Conservation (phyloP, 2,329 filamentous ascomycete species). For the Hawksworthiomyces lignivorus region DNA sequence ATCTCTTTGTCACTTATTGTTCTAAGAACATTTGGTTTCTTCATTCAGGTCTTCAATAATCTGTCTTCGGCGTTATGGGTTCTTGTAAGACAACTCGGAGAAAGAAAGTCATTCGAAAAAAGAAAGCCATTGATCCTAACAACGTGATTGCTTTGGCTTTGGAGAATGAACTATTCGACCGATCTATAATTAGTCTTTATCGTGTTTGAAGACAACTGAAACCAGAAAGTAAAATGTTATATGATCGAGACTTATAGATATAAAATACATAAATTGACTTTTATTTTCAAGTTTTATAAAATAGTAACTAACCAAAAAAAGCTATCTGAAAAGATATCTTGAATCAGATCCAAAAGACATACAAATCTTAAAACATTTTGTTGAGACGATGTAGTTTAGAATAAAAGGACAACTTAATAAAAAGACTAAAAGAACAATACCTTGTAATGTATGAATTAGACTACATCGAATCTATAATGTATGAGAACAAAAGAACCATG, state of each 20-base stretch:
- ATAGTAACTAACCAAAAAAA: slow-evolving; percentile 4
- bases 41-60: too few relatives aligned
- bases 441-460: slow-evolving; percentile 4
- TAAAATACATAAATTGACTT: background rate
- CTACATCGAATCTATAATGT: slow-evolving; percentile 9
- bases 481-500: slow-evolving; percentile 3
- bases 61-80: too few relatives aligned
- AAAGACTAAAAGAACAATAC: slow-evolving; percentile 2
- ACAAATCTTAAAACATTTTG: slow-evolving; percentile 8
- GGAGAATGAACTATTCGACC: background rate
- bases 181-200: background rate
- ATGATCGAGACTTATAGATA: background rate
- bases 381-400: slow-evolving; percentile 4
- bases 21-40: too few relatives aligned
- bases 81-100: background rate
- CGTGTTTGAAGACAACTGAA: background rate
- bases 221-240: background rate
- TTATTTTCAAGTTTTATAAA: background rate
- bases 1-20: too few relatives aligned
- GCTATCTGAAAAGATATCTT: slow-evolving; percentile 3
- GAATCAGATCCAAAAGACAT: slow-evolving; percentile 5
- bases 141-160: background rate
- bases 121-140: background rate
- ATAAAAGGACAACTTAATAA: slow-evolving; percentile 8
- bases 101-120: background rate